Percentiles rank a stretch among this genome's conserved stretches.
These are phyloP conservation scores for Carallia brachiata DNA, from an alignment of 345 rosid genomes.

Conservation along the genomic window DNA sequence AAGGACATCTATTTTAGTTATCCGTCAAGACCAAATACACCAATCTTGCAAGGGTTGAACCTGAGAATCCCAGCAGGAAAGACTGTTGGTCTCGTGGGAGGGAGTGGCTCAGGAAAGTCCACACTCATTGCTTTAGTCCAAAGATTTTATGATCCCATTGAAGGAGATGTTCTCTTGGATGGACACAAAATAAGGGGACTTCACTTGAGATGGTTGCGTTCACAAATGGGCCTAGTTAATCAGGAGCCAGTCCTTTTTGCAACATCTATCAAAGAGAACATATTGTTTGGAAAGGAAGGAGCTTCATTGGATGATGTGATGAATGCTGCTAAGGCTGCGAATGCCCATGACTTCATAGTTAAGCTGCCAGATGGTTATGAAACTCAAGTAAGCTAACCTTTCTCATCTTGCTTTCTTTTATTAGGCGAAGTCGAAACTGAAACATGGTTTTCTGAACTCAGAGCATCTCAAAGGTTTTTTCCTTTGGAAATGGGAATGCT, in stretches of 20 bases:
- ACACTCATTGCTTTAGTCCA: constrained; percentile 56
- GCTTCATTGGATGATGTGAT: constrained; percentile 55
- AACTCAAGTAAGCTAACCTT: constrained; percentile 47
- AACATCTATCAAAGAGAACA: constrained; percentile 60
- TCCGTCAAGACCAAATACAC: constrained; percentile 59
- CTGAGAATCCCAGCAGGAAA: constrained; percentile 54
- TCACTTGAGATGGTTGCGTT: constrained; percentile 66
- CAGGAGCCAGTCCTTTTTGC: constrained; percentile 72
- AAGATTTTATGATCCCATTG: constrained; percentile 58
- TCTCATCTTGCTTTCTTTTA: not conserved
- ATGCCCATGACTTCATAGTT: constrained; percentile 63
- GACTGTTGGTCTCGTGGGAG: constrained; percentile 62
- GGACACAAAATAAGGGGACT: constrained; percentile 53
- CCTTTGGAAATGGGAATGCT: not conserved
- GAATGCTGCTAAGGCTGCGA: constrained; percentile 52
- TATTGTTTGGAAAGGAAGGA: constrained; percentile 64
- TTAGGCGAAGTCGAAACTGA: not conserved
- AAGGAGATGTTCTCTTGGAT: constrained; percentile 57
- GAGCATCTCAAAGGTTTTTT: not conserved
- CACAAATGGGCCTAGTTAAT: constrained; percentile 64
- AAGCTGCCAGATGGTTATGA: constrained; percentile 66
- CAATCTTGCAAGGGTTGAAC: constrained; percentile 49
- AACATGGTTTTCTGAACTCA: not conserved
- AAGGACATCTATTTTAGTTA: constrained; percentile 43
- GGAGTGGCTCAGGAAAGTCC: constrained; percentile 77